Conservation (phyloP, 2,329 filamentous ascomycete species). For the Sclerotinia subarctica region DNA sequence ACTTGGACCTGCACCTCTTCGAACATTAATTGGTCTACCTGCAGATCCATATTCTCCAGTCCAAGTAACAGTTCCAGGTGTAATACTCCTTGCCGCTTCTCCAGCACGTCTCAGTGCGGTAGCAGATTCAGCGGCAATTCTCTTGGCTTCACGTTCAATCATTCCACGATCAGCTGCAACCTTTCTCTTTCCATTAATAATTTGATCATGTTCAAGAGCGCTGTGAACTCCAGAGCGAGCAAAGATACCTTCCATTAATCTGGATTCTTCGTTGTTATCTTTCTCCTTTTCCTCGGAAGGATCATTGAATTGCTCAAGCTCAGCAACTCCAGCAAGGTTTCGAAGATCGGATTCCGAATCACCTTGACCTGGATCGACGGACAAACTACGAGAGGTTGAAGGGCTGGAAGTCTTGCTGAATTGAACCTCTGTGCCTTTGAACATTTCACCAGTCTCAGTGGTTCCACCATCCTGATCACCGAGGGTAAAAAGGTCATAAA, state of each 20-base stretch:
- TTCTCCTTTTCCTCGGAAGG: conserved; percentile 41
- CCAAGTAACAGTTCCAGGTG: conserved; percentile 88
- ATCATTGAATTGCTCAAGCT: conserved; percentile 60
- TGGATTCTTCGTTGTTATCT: conserved; percentile 57
- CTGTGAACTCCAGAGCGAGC: conserved; percentile 81
- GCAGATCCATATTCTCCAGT: conserved; percentile 79
- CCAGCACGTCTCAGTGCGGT: conserved; percentile 70
- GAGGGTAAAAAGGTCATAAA: conserved; percentile 88
- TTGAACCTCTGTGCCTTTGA: conserved; percentile 80
- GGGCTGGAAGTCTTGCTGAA: conserved; percentile 46
- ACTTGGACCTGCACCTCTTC: conserved; percentile 48
- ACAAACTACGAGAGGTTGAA: conserved; percentile 23
- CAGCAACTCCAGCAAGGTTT: conserved; percentile 58
- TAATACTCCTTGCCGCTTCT: conserved; percentile 67
- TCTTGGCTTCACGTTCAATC: conserved; percentile 76
- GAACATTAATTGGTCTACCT: conserved; percentile 59
- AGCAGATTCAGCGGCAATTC: conserved; percentile 74
- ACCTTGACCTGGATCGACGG: conserved; percentile 22
- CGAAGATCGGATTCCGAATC: conserved; percentile 47
- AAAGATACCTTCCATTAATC: conserved; percentile 87
- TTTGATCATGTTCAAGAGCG: conserved; percentile 90
- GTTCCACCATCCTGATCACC: conserved; percentile 63
- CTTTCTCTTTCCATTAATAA: conserved; percentile 72
- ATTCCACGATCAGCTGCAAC: conserved; percentile 72
- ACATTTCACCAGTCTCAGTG: conserved; percentile 82